These are phyloP conservation scores for Theileria orientalis DNA, from an alignment of 169 alveolate species.

Conservation along the genomic window DNA sequence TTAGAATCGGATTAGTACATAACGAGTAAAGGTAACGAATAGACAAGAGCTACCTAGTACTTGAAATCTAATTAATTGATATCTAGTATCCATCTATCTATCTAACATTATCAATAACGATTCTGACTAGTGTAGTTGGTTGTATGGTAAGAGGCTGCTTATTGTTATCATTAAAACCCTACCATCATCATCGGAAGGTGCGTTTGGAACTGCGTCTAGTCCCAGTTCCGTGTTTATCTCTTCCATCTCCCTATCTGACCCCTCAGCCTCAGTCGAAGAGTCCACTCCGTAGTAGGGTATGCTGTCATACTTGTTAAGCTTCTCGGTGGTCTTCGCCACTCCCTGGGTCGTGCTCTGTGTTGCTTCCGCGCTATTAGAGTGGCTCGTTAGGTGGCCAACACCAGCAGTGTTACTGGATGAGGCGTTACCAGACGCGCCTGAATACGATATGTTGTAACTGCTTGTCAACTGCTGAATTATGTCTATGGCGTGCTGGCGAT, in stretches of 20 bases:
- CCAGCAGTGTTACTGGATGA: too few species aligned
- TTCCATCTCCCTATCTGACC: too few species aligned
- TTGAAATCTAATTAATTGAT: too few species aligned
- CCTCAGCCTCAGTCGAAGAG: too few species aligned
- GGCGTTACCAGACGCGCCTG: too few species aligned
- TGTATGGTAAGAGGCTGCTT: conserved; percentile 37
- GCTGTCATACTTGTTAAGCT: conserved; percentile 7
- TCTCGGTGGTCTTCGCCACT: not conserved
- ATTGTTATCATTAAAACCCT: conserved; percentile 8
- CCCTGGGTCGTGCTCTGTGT: conserved; percentile 17
- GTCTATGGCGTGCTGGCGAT: conserved; percentile 47
- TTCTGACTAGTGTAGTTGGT: too few species aligned
- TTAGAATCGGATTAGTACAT: too few species aligned
- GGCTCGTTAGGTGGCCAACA: conserved; percentile 1
- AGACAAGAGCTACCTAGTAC: too few species aligned
- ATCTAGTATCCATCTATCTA: too few species aligned
- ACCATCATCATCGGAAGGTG: conserved; percentile 7
- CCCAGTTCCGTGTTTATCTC: too few species aligned
- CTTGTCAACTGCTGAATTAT: conserved; percentile 39
- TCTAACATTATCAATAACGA: too few species aligned
- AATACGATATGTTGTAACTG: conserved; percentile 20
- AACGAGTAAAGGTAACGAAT: too few species aligned
- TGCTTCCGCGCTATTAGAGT: conserved; percentile 19
- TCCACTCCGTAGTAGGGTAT: not conserved
- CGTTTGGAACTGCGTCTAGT: conserved; percentile 28